These are phyloP conservation scores for Sarocladium kiliense DNA, from an alignment of 2,329 filamentous ascomycete genomes.

Conservation along the genomic window DNA sequence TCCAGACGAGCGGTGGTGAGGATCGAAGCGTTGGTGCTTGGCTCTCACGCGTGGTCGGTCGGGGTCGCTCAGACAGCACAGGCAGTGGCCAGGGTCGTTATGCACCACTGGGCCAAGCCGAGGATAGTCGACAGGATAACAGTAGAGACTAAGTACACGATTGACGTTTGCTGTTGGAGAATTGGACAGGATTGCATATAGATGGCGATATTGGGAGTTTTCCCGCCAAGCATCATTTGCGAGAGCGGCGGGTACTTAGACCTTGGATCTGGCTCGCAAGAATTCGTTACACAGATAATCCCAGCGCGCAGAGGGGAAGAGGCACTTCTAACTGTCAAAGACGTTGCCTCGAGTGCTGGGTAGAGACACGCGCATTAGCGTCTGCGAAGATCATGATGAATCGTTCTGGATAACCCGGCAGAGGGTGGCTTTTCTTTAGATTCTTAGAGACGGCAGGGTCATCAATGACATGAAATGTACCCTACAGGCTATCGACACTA, in stretches of 20 bases:
- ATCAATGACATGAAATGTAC: background rate
- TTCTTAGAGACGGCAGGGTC: background rate
- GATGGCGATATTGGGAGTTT: constrained; percentile 20
- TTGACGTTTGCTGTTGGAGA: constrained; percentile 17
- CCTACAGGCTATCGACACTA: too few species aligned
- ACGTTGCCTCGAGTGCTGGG: background rate
- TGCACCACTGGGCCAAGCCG: constrained; percentile 35
- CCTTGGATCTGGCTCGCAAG: background rate
- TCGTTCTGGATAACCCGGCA: background rate
- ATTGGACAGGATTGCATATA: constrained; percentile 31
- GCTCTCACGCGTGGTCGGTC: constrained; percentile 36
- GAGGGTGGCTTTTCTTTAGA: background rate
- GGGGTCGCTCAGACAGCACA: constrained; percentile 31
- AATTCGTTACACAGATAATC: background rate
- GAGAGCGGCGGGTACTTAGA: background rate
- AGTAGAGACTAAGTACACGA: constrained; percentile 17
- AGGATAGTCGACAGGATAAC: constrained; percentile 23
- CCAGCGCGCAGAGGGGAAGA: background rate
- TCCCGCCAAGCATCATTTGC: background rate
- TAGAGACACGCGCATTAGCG: background rate
- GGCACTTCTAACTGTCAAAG: background rate
- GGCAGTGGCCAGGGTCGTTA: constrained; percentile 37
- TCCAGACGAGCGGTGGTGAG: constrained; percentile 24
- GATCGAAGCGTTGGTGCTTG: constrained; percentile 46
- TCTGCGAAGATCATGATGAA: constrained; percentile 4